Percentiles rank a stretch among this genome's conserved stretches.
phyloP scores from a whole-genome alignment of 2,329 filamentous ascomycete species.

The Neoscytalidium dimidiatum region DNA sequence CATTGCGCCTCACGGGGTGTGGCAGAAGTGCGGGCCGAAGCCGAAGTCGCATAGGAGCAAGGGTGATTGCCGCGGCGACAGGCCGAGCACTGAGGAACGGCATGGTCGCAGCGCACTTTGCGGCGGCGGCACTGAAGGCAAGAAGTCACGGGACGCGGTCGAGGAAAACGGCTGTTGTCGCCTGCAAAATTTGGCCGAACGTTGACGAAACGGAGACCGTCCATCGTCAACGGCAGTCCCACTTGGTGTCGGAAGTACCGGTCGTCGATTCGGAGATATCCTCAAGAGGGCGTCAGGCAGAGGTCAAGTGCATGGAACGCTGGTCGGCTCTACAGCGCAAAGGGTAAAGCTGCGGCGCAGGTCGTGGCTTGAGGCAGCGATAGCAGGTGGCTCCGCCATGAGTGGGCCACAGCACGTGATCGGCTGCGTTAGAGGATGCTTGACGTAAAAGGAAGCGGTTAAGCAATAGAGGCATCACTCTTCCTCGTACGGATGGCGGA shows the following conservation, averaged over 20 bases:
- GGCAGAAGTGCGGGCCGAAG: neutral
- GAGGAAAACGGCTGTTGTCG: neutral
- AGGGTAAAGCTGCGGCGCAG: neutral
- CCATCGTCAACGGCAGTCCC: neutral
- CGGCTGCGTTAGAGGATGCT: neutral
- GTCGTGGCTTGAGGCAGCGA: too few species aligned
- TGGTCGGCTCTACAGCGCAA: neutral
- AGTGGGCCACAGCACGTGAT: neutral
- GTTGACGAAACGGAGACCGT: neutral
- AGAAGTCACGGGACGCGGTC: neutral
- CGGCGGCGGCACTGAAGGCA: slow-evolving; percentile 21
- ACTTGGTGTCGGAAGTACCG: neutral
- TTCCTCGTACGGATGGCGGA: neutral
- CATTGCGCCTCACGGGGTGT: neutral
- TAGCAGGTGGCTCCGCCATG: neutral
- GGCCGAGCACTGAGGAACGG: slow-evolving; percentile 35
- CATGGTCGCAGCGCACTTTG: slow-evolving; percentile 22
- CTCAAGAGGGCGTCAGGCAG: neutral
- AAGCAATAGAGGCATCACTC: too few species aligned
- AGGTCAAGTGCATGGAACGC: neutral
- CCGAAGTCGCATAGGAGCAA: slow-evolving; percentile 35
- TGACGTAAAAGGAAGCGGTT: too few species aligned
- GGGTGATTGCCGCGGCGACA: slow-evolving; percentile 38
- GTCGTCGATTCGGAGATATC: neutral
- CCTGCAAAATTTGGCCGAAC: neutral